Evolutionary conservation across 176 grass and related monocot species (phyloP), one percentile per base, ranked within the genome.

Genomic region (Zoysia pacifica): DNA sequence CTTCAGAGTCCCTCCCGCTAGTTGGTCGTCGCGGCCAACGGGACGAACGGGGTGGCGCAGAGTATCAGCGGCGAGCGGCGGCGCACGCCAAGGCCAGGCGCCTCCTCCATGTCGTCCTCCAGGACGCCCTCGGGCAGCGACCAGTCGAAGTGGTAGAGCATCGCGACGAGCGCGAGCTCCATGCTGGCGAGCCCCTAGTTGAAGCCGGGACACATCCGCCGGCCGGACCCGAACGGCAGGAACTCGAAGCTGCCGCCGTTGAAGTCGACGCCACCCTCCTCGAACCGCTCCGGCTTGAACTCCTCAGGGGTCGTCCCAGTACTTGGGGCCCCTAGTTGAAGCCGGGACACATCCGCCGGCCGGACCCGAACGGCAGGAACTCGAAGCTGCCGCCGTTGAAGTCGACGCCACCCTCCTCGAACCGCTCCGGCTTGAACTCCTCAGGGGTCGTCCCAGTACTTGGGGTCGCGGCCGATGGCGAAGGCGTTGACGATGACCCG

Each of bases 341-440:
- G n/a, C n/a, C n/a, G n/a, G n/a, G n/a, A n/a, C n/a, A n/a, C n/a
- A n/a, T n/a, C n/a, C n/a, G n/a, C n/a, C n/a, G n/a, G n/a, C n/a
- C n/a, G n/a, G n/a, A n/a, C n/a, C n/a, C n/a, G n/a, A n/a, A n/a
- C n/a, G n/a, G n/a, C n/a, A n/a, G n/a, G n/a, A n/a, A n/a, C n/a
- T n/a, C n/a, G n/a, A n/a, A n/a, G n/a, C n/a, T n/a, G n/a, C n/a
- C n/a, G n/a, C n/a, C n/a, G n/a, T n/a, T n/a, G n/a, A n/a, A n/a
- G n/a, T n/a, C n/a, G n/a, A n/a, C n/a, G n/a, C n/a, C n/a, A n/a
- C n/a, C n/a, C n/a, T n/a, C n/a, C n/a, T n/a, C 70, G 70, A 88
- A 88, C 2, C 81, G 46, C 20, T 93, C 87, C 38, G 81, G 91
- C 76, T 43, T 77, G 73, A 93, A 90, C 81, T 75, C 87, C 77